Conservation (phyloP, 1,139 yeast species). For the Lodderomyces metapsilosis region DNA sequence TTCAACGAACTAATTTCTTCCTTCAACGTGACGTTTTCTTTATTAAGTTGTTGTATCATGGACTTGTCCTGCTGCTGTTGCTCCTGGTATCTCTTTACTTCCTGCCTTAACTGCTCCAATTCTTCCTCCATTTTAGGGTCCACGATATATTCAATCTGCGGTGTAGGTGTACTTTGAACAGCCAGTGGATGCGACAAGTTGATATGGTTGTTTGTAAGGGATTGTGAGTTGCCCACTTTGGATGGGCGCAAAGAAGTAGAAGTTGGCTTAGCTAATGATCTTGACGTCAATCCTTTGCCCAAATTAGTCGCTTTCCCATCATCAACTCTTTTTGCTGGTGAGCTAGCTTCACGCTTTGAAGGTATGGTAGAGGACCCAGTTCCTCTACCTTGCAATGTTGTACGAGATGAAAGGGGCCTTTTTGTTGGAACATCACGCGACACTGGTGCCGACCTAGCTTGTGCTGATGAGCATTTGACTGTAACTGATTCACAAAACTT, state of each 20-base stretch:
- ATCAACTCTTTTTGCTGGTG: slow-evolving; percentile 53
- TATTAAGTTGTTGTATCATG: slow-evolving; percentile 7
- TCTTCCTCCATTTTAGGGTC: slow-evolving; percentile 28
- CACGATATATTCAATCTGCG: not conserved
- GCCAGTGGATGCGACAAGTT: slow-evolving; percentile 1
- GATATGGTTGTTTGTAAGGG: not conserved
- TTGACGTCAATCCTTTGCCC: slow-evolving; percentile 39
- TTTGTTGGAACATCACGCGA: not conserved
- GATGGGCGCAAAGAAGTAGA: slow-evolving; percentile 17
- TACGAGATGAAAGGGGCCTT: slow-evolving; percentile 1
- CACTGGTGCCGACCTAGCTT: slow-evolving; percentile 10
- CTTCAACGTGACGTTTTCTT: slow-evolving; percentile 9
- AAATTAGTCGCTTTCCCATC: slow-evolving; percentile 27
- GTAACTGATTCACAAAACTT: slow-evolving; percentile 57
- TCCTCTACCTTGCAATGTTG: slow-evolving; percentile 2
- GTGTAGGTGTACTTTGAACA: not conserved
- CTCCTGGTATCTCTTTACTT: slow-evolving; percentile 21
- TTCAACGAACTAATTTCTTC: slow-evolving; percentile 11
- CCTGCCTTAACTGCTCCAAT: slow-evolving; percentile 41
- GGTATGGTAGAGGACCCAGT: slow-evolving; percentile 42
- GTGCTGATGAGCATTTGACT: slow-evolving; percentile 40
- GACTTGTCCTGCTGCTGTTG: slow-evolving; percentile 10
- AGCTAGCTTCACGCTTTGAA: slow-evolving; percentile 62
- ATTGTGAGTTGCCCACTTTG: not conserved
- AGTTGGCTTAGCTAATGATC: slow-evolving; percentile 30